Percentiles rank a stretch among this genome's conserved stretches.
These are phyloP conservation scores for Daedalea quercina DNA, from an alignment of 768 basidiomycete genomes.

Conservation along the genomic window DNA sequence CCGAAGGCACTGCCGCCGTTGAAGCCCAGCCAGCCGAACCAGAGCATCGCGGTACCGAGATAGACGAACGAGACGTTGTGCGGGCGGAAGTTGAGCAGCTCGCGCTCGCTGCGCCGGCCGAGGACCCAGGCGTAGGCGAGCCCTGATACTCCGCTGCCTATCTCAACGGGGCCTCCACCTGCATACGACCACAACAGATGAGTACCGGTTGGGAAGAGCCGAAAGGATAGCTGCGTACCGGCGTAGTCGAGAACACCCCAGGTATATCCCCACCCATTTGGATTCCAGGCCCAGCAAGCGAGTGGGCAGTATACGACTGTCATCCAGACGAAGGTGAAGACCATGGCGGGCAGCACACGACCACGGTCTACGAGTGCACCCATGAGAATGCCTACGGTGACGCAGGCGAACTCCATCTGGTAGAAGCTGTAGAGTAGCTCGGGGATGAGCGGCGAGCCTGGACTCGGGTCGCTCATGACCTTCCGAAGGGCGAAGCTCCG, in stretches of 20 bases:
- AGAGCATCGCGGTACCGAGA: constrained; percentile 79
- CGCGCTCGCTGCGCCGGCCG: constrained; percentile 69
- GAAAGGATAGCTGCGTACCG: constrained; percentile 33
- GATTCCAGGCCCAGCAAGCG: constrained; percentile 80
- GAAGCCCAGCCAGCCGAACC: constrained; percentile 89
- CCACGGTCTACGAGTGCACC: constrained; percentile 85
- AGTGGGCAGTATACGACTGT: constrained; percentile 86
- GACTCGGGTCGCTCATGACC: constrained; percentile 66
- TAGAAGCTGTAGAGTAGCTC: constrained; percentile 81
- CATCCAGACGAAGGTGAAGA: constrained; percentile 79
- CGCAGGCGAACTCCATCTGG: constrained; percentile 82
- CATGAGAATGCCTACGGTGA: constrained; percentile 71
- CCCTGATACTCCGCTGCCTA: constrained; percentile 78
- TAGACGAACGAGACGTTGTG: constrained; percentile 83
- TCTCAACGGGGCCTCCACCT: constrained; percentile 87
- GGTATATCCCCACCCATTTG: constrained; percentile 77
- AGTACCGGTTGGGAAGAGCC: not conserved
- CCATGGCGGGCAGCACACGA: constrained; percentile 72
- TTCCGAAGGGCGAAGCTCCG: constrained; percentile 68
- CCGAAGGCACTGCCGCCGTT: constrained; percentile 88
- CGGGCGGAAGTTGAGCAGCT: constrained; percentile 75
- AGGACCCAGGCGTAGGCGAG: constrained; percentile 86
- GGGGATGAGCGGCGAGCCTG: constrained; percentile 77
- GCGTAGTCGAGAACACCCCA: constrained; percentile 89
- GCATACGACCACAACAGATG: not conserved